Evolutionary conservation across 2,329 filamentous ascomycete species (phyloP).

Genomic region (Fusarium hainanense): DNA sequence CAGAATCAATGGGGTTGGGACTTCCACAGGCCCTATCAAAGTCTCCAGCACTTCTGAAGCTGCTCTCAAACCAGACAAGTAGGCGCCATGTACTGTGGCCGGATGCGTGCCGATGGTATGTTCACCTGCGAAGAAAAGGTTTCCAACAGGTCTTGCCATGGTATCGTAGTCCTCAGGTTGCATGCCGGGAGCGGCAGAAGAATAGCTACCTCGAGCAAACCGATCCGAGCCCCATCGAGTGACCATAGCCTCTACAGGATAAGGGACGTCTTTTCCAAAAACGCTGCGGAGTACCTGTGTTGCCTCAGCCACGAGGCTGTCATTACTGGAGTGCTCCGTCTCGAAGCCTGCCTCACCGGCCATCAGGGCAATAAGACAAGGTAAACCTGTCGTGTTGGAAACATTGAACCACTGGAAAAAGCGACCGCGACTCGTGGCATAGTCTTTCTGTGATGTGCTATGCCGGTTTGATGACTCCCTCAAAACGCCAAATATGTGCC

Average conservation of each 20-base stretch:
- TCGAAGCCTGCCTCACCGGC: slow-evolving; percentile 93
- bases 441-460: slow-evolving; percentile 83
- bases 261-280: slow-evolving; percentile 77
- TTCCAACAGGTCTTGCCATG: slow-evolving; percentile 87
- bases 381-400: slow-evolving; percentile 87
- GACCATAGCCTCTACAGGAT: slow-evolving; percentile 85
- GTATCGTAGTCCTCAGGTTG: slow-evolving; percentile 88
- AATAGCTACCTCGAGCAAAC: slow-evolving; percentile 95
- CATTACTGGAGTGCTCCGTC: slow-evolving; percentile 80
- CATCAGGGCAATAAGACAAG: slow-evolving; percentile 91
- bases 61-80: slow-evolving; percentile 89
- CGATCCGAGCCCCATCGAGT: slow-evolving; percentile 92
- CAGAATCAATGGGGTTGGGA: slow-evolving; percentile 80
- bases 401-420: slow-evolving; percentile 99
- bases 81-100: slow-evolving; percentile 96
- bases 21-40: slow-evolving; percentile 82
- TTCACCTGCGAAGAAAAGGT: slow-evolving; percentile 94
- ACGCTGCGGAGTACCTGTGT: slow-evolving; percentile 80
- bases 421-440: slow-evolving; percentile 81
- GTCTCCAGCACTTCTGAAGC: slow-evolving; percentile 86
- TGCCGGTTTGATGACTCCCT: slow-evolving; percentile 75
- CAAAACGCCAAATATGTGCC: slow-evolving; percentile 94
- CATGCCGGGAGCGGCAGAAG: slow-evolving; percentile 87
- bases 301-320: slow-evolving; percentile 82
- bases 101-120: slow-evolving; percentile 96